Evolutionary conservation across 345 rosid species (phyloP).

Genomic region (Eucalyptus albens): DNA sequence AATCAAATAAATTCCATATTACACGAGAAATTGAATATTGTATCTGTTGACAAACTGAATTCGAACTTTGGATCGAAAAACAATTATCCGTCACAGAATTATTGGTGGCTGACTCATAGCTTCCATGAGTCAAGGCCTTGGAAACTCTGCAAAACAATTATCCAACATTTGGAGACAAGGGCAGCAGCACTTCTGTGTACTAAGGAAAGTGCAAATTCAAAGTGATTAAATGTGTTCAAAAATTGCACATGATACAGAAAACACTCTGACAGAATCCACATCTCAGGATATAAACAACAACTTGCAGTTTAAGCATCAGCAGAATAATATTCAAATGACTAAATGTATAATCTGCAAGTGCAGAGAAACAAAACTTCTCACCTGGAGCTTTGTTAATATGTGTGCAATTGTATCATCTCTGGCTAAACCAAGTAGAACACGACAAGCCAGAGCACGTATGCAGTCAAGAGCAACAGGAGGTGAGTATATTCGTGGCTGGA

Average conservation of each 20-base stretch:
- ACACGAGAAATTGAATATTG: background rate
- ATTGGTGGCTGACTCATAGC: background rate
- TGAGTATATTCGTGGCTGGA: constrained; percentile 79
- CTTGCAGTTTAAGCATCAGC: background rate
- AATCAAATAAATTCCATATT: background rate
- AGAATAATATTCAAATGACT: background rate
- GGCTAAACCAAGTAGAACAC: constrained; percentile 95
- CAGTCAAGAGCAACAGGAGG: constrained; percentile 93
- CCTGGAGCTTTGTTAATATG: constrained; percentile 97
- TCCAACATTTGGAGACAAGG: background rate
- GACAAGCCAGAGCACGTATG: constrained; percentile 89
- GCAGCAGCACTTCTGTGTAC: background rate
- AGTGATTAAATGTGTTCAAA: background rate
- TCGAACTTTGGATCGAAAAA: background rate
- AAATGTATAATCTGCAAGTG: background rate
- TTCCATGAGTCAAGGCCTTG: background rate
- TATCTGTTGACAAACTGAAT: background rate
- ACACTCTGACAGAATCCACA: background rate
- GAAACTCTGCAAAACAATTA: background rate
- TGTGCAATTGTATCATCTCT: constrained; percentile 97
- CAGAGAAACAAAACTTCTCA: constrained; percentile 3
- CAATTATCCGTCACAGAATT: background rate
- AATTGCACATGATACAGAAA: background rate
- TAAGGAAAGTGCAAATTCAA: background rate
- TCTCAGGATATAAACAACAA: background rate